Base-by-base conservation (phyloP, 768 basidiomycete genomes). In the Amanita fuliginea region DNA sequence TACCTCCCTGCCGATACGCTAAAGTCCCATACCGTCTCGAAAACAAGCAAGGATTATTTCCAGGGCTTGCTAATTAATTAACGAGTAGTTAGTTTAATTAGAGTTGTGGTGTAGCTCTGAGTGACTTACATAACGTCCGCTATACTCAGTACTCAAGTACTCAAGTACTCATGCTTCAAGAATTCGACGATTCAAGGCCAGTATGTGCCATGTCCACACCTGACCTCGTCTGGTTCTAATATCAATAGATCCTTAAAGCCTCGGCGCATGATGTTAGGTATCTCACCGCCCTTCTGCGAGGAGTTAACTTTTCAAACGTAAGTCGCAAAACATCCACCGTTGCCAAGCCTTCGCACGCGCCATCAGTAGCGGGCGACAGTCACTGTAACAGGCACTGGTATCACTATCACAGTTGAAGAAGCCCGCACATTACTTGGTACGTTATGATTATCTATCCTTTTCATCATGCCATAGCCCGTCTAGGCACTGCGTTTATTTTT, bases 401-500 rank as follows among this genome's bases (percentile, higher is more conserved):
- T 96, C 54, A 77, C 77, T 10, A 74, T 96, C 24, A 77, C 78
- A 16, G 91, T 90, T 8, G 91, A 97, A 66, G 92, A 96, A 62
- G 80, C 86, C 1, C 75, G 85, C 32, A 81, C 85, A 0, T 69
- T 95, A 6, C 70, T 86, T 24, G 93, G 93, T 89, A 59, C 53
- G 72, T 65, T 42, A 42, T 36, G 47, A 21, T 34, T 33, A 24
- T 44, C 43, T 24, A 30, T 44, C 24, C 32, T 21, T 50, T 21
- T 21, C 14, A 16, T 14, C 10, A 50, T 7, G 35, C 33, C 33
- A 50, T 14, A 50, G 6, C 11, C 51, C 40, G 14, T 35, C n/a
- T 55, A 96, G 93, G 82, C 19, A 86, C 83, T 2, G 90, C 92
- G 33, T 96, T 82, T 62, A 80, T 95, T 26, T 83, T 84, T 51